Conservation (phyloP, 2,329 filamentous ascomycete species). For the Sporothrix euskadiensis region DNA sequence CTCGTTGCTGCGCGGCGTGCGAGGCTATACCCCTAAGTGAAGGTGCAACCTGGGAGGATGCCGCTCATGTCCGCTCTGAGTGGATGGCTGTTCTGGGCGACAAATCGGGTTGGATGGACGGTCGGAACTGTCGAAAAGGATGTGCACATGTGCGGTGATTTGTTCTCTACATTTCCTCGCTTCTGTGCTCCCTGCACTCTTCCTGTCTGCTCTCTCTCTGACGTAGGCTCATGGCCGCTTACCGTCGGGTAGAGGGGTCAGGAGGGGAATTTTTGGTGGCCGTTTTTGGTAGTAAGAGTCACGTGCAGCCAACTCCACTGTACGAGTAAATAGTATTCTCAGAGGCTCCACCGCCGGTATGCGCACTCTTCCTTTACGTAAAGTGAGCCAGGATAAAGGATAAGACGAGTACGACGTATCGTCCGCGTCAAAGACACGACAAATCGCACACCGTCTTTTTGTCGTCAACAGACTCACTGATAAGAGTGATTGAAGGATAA, state of each 20-base stretch:
- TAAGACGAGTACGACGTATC: not conserved
- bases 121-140: not conserved
- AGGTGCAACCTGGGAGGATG: conserved; percentile 22
- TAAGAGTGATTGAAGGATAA: not conserved
- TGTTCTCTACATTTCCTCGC: not conserved
- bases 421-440: too few relatives aligned
- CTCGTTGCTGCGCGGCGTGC: conserved; percentile 20
- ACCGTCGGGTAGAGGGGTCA: conserved; percentile 1
- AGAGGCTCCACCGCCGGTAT: not conserved
- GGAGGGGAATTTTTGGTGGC: not conserved
- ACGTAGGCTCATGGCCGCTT: conserved; percentile 1
- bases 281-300: not conserved
- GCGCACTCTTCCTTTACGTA: conserved; percentile 7
- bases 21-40: conserved; percentile 30
- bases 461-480: not conserved
- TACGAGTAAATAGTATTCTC: too few relatives aligned
- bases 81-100: not conserved
- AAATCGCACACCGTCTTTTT: not conserved
- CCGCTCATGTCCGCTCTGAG: not conserved
- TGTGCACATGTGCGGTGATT: not conserved
- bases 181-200: not conserved
- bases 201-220: not conserved
- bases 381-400: not conserved
- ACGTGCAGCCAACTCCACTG: not conserved
- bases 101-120: not conserved